Evolutionary conservation across 805 yeast species (phyloP).

Genomic region (Saccharomycodes ludwigii): DNA sequence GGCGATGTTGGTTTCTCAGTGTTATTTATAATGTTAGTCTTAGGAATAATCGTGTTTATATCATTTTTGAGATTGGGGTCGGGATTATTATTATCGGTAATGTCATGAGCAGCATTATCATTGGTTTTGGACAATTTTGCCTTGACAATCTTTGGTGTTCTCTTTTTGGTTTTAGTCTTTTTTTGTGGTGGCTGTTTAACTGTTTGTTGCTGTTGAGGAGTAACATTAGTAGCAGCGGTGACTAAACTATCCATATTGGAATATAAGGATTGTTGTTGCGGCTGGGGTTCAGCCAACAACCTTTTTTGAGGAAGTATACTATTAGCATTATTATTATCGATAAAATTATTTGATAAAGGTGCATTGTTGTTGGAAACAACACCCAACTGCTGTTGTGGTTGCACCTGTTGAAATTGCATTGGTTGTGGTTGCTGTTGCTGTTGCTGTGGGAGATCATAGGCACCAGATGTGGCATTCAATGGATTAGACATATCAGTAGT

Average conservation of each 20-base stretch:
- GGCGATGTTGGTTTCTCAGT: no score
- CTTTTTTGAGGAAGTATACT: slow-evolving; percentile 2
- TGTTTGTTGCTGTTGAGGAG: background rate
- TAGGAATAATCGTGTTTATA: no score
- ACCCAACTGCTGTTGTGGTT: slow-evolving; percentile 10
- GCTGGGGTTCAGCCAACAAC: slow-evolving; percentile 11
- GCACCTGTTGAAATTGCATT: slow-evolving; percentile 15
- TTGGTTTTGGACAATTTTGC: no score
- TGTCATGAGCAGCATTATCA: no score
- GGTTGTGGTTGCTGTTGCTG: slow-evolving; percentile 16
- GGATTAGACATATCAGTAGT: slow-evolving; percentile 21
- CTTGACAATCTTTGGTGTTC: no score
- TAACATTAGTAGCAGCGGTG: slow-evolving; percentile 15
- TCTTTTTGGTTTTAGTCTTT: no score
- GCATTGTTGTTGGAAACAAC: slow-evolving; percentile 4
- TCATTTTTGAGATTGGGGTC: no score
- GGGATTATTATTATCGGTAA: no score
- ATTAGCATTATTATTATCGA: background rate
- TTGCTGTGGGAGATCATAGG: slow-evolving; percentile 17
- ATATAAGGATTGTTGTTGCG: slow-evolving; percentile 1
- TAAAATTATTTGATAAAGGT: slow-evolving; percentile 3
- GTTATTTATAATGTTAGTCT: no score
- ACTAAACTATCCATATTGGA: slow-evolving; percentile 16
- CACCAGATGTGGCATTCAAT: slow-evolving; percentile 14
- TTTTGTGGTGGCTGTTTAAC: background rate